Conservation (phyloP, 2,329 filamentous ascomycete species). For the Parasarocladium wereldwijsianum region DNA sequence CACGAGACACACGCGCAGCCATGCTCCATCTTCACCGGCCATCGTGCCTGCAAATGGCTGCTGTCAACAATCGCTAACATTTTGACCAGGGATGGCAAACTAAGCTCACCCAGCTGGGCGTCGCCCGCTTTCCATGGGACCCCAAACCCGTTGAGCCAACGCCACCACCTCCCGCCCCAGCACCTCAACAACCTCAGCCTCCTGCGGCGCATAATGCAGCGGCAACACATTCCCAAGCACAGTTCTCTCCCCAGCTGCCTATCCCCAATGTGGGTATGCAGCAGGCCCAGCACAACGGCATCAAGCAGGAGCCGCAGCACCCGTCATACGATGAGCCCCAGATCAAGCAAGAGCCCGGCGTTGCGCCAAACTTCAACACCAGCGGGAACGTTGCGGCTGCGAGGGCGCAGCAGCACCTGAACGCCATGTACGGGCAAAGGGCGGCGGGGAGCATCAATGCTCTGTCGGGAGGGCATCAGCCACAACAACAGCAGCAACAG, state of each 20-base stretch:
- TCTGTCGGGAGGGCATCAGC: constrained; percentile 29
- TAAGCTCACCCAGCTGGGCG: constrained; percentile 70
- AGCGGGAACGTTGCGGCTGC: constrained; percentile 31
- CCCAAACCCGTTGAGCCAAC: constrained; percentile 55
- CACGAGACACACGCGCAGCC: no score
- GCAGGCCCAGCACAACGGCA: constrained; percentile 16
- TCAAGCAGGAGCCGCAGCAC: constrained; percentile 24
- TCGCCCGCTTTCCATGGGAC: constrained; percentile 92
- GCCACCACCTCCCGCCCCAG: constrained; percentile 16
- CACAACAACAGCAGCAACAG: constrained; percentile 7
- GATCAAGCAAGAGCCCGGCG: constrained; percentile 28
- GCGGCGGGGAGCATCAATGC: constrained; percentile 54
- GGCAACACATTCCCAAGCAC: constrained; percentile 16
- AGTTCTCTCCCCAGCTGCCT: constrained; percentile 17
- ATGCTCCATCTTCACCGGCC: background rate
- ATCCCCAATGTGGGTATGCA: constrained; percentile 9
- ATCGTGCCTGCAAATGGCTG: background rate
- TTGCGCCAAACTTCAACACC: constrained; percentile 13
- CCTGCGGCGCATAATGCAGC: constrained; percentile 19
- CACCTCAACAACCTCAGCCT: constrained; percentile 9
- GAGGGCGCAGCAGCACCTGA: constrained; percentile 41
- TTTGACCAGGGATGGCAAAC: constrained; percentile 75
- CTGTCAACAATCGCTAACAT: no score
- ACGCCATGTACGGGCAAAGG: constrained; percentile 44
- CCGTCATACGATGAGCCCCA: constrained; percentile 16